Evolutionary conservation across 2,329 filamentous ascomycete genomes (phyloP).

Genomic region (Monosporascus cannonballus): DNA sequence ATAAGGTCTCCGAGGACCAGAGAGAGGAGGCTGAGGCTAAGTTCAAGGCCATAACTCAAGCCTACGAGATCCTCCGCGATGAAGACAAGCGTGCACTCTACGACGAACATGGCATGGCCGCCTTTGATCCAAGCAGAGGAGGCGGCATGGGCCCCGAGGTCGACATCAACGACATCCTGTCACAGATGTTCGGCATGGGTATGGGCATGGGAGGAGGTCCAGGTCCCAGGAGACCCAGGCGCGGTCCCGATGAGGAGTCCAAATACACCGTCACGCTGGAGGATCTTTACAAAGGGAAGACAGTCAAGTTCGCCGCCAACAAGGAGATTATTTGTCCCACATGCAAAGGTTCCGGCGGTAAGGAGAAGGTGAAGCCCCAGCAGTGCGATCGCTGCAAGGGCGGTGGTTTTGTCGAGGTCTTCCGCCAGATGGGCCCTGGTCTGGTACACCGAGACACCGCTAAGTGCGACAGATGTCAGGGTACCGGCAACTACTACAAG

Average conservation of each 20-base stretch:
- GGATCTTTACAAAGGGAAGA: slow-evolving; percentile 97
- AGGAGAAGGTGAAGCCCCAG: slow-evolving; percentile 81
- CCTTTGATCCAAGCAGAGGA: slow-evolving; percentile 73
- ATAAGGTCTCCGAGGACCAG: slow-evolving; percentile 86
- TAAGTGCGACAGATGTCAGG: slow-evolving; percentile 75
- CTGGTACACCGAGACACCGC: slow-evolving; percentile 77
- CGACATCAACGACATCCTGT: slow-evolving; percentile 87
- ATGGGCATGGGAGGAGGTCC: slow-evolving; percentile 33
- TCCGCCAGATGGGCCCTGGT: slow-evolving; percentile 80
- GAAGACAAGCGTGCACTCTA: slow-evolving; percentile 90
- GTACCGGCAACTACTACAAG: slow-evolving; percentile 80
- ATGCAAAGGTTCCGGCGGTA: slow-evolving; percentile 86
- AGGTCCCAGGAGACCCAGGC: slow-evolving; percentile 56
- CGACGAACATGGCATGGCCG: slow-evolving; percentile 91
- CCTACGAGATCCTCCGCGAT: slow-evolving; percentile 96
- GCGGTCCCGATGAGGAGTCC: slow-evolving; percentile 79
- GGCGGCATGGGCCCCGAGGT: slow-evolving; percentile 61
- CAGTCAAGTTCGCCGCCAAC: slow-evolving; percentile 90
- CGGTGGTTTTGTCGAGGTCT: slow-evolving; percentile 66
- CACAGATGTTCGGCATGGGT: slow-evolving; percentile 84
- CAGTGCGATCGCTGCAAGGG: slow-evolving; percentile 82
- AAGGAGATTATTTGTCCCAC: slow-evolving; percentile 85
- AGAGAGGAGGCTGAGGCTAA: slow-evolving; percentile 80
- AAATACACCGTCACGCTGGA: slow-evolving; percentile 87
- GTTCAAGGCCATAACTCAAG: slow-evolving; percentile 90